Conservation (phyloP, 164 flowering plant genomes). For the Vitis rotundifolia region DNA sequence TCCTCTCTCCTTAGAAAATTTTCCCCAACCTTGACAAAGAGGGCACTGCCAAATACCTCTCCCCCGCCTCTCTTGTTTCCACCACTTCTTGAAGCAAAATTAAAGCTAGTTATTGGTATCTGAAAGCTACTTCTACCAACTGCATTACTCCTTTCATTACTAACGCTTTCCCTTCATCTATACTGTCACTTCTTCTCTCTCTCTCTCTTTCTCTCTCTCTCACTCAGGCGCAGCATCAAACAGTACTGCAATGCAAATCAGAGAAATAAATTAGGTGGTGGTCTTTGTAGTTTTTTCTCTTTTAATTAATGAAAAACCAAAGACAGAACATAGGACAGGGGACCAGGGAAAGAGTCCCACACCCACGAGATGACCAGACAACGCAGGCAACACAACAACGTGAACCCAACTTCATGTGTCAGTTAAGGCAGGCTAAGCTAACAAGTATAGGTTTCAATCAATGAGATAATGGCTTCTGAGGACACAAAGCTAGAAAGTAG, state of each 20-base stretch:
- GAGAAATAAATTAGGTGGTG: no score
- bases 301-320: no score
- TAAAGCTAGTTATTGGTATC: no score
- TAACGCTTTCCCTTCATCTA: no score
- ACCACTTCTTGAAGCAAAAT: background rate
- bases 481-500: slow-evolving; percentile 1
- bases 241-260: no score
- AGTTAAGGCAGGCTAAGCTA: background rate
- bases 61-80: background rate
- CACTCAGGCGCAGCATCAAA: no score
- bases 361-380: background rate
- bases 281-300: no score
- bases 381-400: background rate
- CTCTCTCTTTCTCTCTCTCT: no score
- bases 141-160: no score
- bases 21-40: slow-evolving; percentile 4
- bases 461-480: slow-evolving; percentile 5
- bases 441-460: background rate
- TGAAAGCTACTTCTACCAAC: no score
- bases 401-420: background rate
- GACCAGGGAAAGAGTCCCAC: background rate
- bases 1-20: background rate
- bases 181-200: no score
- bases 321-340: slow-evolving; percentile 2
- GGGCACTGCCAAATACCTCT: background rate